Evolutionary conservation across 2,329 filamentous ascomycete species (phyloP), one percentile per base, ranked within the genome.

Genomic region (Aulographum hederae): DNA sequence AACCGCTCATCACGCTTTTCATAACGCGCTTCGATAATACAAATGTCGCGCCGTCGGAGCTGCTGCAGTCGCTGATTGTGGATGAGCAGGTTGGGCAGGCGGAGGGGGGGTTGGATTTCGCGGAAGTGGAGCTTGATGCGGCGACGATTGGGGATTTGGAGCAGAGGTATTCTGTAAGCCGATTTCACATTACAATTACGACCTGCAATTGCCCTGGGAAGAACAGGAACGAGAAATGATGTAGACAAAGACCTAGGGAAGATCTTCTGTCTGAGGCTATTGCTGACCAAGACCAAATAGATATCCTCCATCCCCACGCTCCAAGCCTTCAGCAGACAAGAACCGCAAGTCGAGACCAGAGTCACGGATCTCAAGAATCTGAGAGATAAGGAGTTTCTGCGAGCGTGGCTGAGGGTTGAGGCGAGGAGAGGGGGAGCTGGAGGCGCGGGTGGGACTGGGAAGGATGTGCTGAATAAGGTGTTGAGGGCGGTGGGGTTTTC

Each of bases 231-330:
- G n/a, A n/a, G n/a, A n/a, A n/a, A n/a, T n/a, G n/a, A n/a, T n/a
- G n/a, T 23, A 12, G 17, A 25, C 21, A 17, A 16, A 14, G n/a
- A n/a, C n/a, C n/a, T n/a, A n/a, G n/a, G n/a, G n/a, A n/a, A n/a
- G n/a, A n/a, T n/a, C n/a, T n/a, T n/a, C n/a, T n/a, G n/a, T n/a
- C n/a, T n/a, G n/a, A n/a, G n/a, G n/a, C n/a, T n/a, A n/a, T n/a
- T n/a, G n/a, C n/a, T 3, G 16, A 2, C 13, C 30, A 34, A 54
- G n/a, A n/a, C n/a, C n/a, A n/a, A n/a, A n/a, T n/a, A n/a, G 44
- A 58, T 65, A 34, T 56, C 53, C 17, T 54, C 51, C 13, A 54
- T 65, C 40, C 62, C 62, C 1, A 65, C 60, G 8, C 37, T 66
- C 20, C 43, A 65, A 31, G 54, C 61, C 0, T 66, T 66, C 38